These are phyloP conservation scores for Chlamydomonas reinhardtii DNA, from an alignment of 163 green algal genomes.

Conservation along the genomic window DNA sequence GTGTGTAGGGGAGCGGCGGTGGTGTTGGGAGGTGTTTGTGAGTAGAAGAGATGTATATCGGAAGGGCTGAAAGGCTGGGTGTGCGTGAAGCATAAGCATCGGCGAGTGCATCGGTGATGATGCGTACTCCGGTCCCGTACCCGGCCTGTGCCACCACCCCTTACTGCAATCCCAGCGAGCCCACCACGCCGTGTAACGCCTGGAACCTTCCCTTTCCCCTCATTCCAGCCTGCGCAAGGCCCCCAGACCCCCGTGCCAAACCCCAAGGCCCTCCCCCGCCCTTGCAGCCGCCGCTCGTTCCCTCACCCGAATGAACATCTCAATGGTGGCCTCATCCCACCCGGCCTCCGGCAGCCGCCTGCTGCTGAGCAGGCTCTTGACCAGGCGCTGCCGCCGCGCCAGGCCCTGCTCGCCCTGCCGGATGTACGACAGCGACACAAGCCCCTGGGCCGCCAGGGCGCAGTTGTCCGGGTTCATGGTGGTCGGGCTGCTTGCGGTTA, in stretches of 20 bases:
- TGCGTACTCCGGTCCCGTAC: too few species aligned
- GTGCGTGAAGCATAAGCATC: too few species aligned
- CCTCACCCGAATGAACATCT: conserved; percentile 84
- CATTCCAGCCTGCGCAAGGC: too few species aligned
- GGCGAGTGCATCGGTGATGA: too few species aligned
- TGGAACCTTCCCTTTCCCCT: too few species aligned
- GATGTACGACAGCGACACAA: conserved; percentile 82
- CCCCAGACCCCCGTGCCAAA: not conserved
- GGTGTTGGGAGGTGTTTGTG: not conserved
- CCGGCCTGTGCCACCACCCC: too few species aligned
- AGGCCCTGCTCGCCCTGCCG: conserved; percentile 80
- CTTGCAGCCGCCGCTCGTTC: not conserved
- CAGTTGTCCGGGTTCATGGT: conserved; percentile 77
- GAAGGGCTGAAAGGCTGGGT: too few species aligned
- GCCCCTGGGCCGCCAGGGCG: conserved; percentile 59
- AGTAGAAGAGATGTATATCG: not conserved
- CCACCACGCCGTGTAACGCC: too few species aligned
- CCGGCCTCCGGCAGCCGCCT: conserved; percentile 80
- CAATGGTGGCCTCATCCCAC: conserved; percentile 93
- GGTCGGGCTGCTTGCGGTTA: not conserved
- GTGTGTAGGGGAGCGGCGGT: not conserved
- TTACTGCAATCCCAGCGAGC: too few species aligned
- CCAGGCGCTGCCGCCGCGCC: conserved; percentile 42
- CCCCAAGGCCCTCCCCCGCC: too few species aligned
- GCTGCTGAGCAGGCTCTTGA: conserved; percentile 89